phyloP scores from a whole-genome alignment of 139 green algal species.

The Astrephomene gubernaculifera region DNA sequence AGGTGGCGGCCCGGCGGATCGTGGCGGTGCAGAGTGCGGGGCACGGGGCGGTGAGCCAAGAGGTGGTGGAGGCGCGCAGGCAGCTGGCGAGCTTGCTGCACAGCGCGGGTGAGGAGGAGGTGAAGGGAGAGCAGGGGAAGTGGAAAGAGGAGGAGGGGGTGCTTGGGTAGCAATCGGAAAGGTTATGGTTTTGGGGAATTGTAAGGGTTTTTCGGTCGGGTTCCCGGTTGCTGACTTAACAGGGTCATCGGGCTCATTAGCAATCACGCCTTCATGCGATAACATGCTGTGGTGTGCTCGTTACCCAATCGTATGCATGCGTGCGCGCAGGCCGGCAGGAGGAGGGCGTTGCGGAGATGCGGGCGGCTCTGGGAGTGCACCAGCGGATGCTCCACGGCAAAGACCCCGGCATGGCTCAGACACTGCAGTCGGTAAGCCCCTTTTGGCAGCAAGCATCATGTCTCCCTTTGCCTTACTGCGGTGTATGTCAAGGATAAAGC shows the following conservation, averaged over 20 bases:
- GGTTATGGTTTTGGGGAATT: too few relatives aligned
- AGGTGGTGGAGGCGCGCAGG: conserved; percentile 5
- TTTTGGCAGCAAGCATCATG: neutral
- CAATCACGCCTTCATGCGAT: too few relatives aligned
- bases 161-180: too few relatives aligned
- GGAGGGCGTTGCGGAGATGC: conserved; percentile 29
- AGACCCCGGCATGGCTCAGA: conserved; percentile 5
- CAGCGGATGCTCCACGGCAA: conserved; percentile 13
- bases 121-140: neutral
- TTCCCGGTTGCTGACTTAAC: too few relatives aligned
- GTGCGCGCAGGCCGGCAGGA: conserved; percentile 5
- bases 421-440: neutral
- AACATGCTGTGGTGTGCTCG: too few relatives aligned
- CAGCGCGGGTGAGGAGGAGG: neutral
- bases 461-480: neutral
- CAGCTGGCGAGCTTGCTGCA: conserved; percentile 1
- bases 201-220: too few relatives aligned
- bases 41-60: neutral
- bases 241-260: too few relatives aligned
- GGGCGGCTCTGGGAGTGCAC: conserved; percentile 1
- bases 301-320: too few relatives aligned
- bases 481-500: neutral
- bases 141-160: too few relatives aligned
- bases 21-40: neutral
- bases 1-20: conserved; percentile 1